These are phyloP conservation scores for Tritrichomonas musculus DNA, from an alignment of 208 protist species.

Conservation along the genomic window DNA sequence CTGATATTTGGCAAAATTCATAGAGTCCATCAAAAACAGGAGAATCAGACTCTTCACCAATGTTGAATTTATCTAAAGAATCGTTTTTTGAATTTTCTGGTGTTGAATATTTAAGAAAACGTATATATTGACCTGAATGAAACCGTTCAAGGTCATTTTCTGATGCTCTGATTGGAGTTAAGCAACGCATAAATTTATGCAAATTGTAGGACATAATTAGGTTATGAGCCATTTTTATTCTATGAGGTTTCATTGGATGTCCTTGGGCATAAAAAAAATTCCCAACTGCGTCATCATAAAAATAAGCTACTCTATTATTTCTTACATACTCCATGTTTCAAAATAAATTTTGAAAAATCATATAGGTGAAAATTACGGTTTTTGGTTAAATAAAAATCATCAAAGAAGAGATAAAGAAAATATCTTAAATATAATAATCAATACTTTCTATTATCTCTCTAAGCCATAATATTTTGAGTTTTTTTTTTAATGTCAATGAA, in stretches of 20 bases:
- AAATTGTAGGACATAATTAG: constrained; percentile 58
- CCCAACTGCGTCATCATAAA: constrained; percentile 44
- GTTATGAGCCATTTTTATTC: constrained; percentile 57
- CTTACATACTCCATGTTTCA: not conserved
- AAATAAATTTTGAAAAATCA: too few species aligned
- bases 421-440: too few species aligned
- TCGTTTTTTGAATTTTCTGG: constrained; percentile 51
- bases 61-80: constrained; percentile 40
- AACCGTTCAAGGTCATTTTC: constrained; percentile 51
- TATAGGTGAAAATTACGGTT: too few species aligned
- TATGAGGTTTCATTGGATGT: constrained; percentile 61
- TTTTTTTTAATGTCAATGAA: too few species aligned
- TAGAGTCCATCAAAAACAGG: constrained; percentile 60
- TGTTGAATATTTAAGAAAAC: constrained; percentile 50
- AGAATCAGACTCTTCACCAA: constrained; percentile 60
- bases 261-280: constrained; percentile 54
- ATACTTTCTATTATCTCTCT: too few species aligned
- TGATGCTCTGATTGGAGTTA: constrained; percentile 38
- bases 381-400: too few species aligned
- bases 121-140: constrained; percentile 56
- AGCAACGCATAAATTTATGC: constrained; percentile 56
- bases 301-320: constrained; percentile 1
- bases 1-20: constrained; percentile 56
- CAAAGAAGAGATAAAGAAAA: too few species aligned
- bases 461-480: too few species aligned